A percentile compares a stretch with the other conserved stretches of the same genome.
These are phyloP conservation scores for Colletotrichum sp. DNA, from an alignment of 2,329 filamentous ascomycete genomes.

Conservation along the genomic window DNA sequence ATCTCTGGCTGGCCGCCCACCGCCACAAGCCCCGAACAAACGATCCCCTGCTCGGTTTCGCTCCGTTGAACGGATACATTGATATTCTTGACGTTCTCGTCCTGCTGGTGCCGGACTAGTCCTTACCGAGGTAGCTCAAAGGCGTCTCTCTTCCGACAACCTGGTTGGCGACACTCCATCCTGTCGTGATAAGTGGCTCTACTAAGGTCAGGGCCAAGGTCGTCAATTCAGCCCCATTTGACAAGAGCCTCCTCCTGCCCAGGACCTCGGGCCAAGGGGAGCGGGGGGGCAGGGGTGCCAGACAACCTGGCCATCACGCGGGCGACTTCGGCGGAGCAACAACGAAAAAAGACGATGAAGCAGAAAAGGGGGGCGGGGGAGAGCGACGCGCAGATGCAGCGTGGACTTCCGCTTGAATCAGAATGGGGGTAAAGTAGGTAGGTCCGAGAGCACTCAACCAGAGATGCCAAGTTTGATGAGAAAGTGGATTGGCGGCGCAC, in stretches of 20 bases:
- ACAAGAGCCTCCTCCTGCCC: not conserved
- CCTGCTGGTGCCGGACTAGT: not conserved
- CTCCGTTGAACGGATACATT: not conserved
- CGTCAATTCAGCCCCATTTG: not conserved
- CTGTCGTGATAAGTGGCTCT: not conserved
- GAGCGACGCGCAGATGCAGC: not conserved
- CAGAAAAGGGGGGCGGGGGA: not conserved
- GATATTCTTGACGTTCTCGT: not conserved
- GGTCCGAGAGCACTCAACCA: slow-evolving; percentile 11
- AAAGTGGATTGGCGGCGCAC: slow-evolving; percentile 6
- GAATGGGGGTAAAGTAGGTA: not conserved
- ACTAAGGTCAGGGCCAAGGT: not conserved
- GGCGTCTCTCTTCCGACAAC: not conserved
- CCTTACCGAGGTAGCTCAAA: not conserved
- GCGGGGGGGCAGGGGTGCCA: not conserved
- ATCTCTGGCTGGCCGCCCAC: not conserved
- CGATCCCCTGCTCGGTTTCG: not conserved
- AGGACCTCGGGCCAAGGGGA: not conserved
- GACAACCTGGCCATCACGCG: not conserved
- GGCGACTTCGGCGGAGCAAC: not conserved
- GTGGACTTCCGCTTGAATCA: not conserved
- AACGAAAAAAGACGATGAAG: not conserved
- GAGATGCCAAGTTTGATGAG: slow-evolving; percentile 16
- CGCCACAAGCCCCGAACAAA: not conserved
- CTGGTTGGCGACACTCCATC: not conserved